These are phyloP conservation scores for Perkinsus marinus DNA, from an alignment of 169 alveolate genomes.

Conservation along the genomic window DNA sequence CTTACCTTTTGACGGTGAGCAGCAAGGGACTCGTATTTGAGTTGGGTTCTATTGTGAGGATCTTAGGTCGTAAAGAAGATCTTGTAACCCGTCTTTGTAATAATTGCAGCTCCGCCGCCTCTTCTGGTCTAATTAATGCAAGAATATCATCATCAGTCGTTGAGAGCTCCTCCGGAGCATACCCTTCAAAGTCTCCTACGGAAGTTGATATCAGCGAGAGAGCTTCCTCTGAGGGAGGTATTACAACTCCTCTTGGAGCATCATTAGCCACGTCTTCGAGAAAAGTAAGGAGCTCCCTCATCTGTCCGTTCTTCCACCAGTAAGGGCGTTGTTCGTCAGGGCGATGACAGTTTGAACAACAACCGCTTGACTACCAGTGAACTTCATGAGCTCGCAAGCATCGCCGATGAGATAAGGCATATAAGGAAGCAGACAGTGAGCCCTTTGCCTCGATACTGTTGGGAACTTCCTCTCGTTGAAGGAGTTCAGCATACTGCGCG, in stretches of 20 bases:
- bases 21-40: no score
- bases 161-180: neutral
- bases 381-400: neutral
- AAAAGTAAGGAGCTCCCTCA: no score
- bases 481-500: neutral
- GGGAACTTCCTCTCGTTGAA: neutral
- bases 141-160: neutral
- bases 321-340: neutral
- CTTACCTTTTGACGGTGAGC: neutral
- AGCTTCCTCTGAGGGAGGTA: neutral
- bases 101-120: neutral
- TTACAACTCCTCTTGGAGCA: neutral
- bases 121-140: neutral
- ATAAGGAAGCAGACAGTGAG: neutral
- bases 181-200: neutral
- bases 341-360: neutral
- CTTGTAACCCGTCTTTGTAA: neutral
- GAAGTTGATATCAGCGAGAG: neutral
- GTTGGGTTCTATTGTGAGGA: no score
- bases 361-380: neutral
- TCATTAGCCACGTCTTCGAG: no score
- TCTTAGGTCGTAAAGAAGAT: neutral
- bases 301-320: no score
- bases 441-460: no score
- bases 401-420: neutral